Base-by-base conservation (phyloP, 805 yeast genomes). In the Zygosaccharomyces bisporus region DNA sequence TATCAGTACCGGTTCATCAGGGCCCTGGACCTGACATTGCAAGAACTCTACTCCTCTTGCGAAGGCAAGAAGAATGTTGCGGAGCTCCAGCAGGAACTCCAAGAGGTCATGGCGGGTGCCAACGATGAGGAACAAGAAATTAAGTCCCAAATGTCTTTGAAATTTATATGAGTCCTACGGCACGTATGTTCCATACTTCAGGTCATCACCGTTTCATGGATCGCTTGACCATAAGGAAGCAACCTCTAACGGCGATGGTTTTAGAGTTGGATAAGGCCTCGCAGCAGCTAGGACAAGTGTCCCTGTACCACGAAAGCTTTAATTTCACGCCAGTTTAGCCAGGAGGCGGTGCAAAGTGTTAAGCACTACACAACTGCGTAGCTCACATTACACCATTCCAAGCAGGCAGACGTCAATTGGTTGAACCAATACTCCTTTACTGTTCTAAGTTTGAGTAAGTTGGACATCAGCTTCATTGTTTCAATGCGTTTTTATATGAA, bases 211-310 rank as follows among this genome's bases (percentile, higher is more conserved):
- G 75, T 81, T 83, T 86, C 95, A 86, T 86, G 95, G 89, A 79
- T 82, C 84, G 76, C 83, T 73, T 68, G 67, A 71, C 75, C 74
- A 57, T 56, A 61, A 58, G 67, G 67, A 70, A 74, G 87, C 88
- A 82, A 83, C 95, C 95, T 87, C 89, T 67, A 82, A 83, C 86
- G 79, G 90, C 95, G 88, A 88, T 88, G 96, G 96, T 88, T 88
- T 88, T 88, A 86, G 84, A 82, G 87, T 79, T 81, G 93, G 70
- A 54, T 53, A 48, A 21, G 33, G 32, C 41, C 25, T 36, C 23
- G 32, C 25, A 21, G 38, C 32, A 13, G 30, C 23, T 13, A 21
- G 25, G 34, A 27, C 39, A 21, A 24, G 27, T 10, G 13, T 27
- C 31, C n/a, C 7, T 14, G 43, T 46, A 41, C 46, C 23, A 30